Percentiles rank a stretch among this genome's conserved stretches.
These are phyloP conservation scores for Punctularia strigosozonata DNA, from an alignment of 768 basidiomycete species.

Conservation along the genomic window DNA sequence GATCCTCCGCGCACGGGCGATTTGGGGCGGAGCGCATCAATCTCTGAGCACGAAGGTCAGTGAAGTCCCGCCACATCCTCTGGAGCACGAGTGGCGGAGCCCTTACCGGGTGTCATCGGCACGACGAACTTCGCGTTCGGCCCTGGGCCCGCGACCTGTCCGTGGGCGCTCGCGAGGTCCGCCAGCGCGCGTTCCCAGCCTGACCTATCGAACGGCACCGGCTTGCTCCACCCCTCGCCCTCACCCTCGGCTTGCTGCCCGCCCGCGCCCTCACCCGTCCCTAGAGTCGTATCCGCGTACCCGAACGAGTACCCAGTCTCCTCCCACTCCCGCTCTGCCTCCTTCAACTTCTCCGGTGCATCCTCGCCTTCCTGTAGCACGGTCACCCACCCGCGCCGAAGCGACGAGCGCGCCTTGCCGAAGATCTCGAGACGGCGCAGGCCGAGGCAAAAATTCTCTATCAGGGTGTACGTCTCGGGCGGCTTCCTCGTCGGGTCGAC, in stretches of 20 bases:
- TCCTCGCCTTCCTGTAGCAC: conserved; percentile 58
- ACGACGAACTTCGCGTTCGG: conserved; percentile 57
- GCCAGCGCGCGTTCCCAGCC: too few relatives aligned
- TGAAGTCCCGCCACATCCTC: too few relatives aligned
- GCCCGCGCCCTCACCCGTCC: conserved; percentile 58
- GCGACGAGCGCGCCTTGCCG: conserved; percentile 50
- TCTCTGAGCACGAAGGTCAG: conserved; percentile 32
- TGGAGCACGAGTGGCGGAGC: neutral
- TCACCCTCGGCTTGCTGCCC: conserved; percentile 52
- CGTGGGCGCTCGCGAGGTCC: too few relatives aligned
- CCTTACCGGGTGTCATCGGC: conserved; percentile 42
- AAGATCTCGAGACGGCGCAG: conserved; percentile 86
- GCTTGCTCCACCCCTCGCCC: conserved; percentile 38
- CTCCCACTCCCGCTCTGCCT: conserved; percentile 17
- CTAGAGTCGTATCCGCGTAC: too few relatives aligned
- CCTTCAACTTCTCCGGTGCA: conserved; percentile 22
- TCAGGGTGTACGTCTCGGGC: conserved; percentile 89
- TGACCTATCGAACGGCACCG: too few relatives aligned
- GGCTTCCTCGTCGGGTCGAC: conserved; percentile 79
- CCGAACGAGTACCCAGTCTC: too few relatives aligned
- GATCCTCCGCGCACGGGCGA: conserved; percentile 50
- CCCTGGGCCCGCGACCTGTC: too few relatives aligned
- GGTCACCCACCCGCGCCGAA: conserved; percentile 91
- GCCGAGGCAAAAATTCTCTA: conserved; percentile 97
- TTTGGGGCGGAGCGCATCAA: conserved; percentile 77